These are phyloP conservation scores for Mortierella sp. DNA, from an alignment of 371 early-diverging fungal genomes.

Conservation along the genomic window DNA sequence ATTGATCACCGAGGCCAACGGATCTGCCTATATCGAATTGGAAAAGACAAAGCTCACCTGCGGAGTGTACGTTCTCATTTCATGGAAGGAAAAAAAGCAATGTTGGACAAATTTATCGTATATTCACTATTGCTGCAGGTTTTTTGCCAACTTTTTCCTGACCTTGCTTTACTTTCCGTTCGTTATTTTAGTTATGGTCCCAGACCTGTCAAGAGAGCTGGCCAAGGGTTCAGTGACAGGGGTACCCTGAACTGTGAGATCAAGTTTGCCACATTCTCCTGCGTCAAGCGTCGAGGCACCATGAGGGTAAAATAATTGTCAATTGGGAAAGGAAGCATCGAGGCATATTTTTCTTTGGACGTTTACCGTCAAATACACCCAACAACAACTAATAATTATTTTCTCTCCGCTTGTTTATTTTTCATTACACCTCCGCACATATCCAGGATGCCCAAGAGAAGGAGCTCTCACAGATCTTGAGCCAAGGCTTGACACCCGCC, in stretches of 20 bases:
- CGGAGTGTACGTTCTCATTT: slow-evolving; percentile 78
- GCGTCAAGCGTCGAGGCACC: slow-evolving; percentile 73
- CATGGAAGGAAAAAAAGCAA: background rate
- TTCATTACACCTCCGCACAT: too few relatives aligned
- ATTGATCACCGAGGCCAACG: slow-evolving; percentile 87
- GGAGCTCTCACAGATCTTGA: slow-evolving; percentile 82
- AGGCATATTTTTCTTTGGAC: background rate
- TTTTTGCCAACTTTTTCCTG: background rate
- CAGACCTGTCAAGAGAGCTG: slow-evolving; percentile 61
- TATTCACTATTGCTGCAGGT: background rate
- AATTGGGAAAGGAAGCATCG: background rate
- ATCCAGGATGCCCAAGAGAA: slow-evolving; percentile 89
- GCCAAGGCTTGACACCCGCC: slow-evolving; percentile 89
- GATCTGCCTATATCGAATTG: slow-evolving; percentile 92
- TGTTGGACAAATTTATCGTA: too few relatives aligned
- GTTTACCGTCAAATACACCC: too few relatives aligned
- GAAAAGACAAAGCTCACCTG: slow-evolving; percentile 90
- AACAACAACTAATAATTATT: background rate
- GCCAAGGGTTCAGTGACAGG: slow-evolving; percentile 65
- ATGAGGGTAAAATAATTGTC: slow-evolving; percentile 60
- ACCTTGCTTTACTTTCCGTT: background rate
- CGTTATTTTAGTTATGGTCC: slow-evolving; percentile 76
- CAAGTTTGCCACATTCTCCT: slow-evolving; percentile 92
- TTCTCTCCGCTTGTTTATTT: too few relatives aligned
- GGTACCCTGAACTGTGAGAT: slow-evolving; percentile 88